Conservation (phyloP, 192 early-diverging fungal genomes). For the Linnemannia hyalina region DNA sequence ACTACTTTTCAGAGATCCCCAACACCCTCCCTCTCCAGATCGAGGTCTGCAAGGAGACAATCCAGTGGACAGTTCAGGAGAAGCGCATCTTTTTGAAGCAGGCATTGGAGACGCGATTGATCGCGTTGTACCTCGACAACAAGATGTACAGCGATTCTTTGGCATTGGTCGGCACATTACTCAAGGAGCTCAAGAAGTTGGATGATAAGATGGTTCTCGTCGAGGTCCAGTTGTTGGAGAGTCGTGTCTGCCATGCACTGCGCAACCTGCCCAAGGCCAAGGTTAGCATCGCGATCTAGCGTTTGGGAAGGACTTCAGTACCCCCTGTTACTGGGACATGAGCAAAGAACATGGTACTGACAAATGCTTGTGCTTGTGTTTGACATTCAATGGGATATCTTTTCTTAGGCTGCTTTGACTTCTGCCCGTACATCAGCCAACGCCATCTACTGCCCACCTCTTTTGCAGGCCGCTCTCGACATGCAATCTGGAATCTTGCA, state of each 20-base stretch:
- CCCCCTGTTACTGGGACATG: not conserved
- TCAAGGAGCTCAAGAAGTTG: conserved; percentile 97
- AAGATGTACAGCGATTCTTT: conserved; percentile 96
- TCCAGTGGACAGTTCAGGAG: conserved; percentile 92
- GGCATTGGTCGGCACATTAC: conserved; percentile 81
- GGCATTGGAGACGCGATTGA: conserved; percentile 93
- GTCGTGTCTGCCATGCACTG: conserved; percentile 92
- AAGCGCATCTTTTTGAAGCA: conserved; percentile 98
- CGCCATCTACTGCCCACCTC: conserved; percentile 96
- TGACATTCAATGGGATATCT: not conserved
- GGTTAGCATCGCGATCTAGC: conserved; percentile 49
- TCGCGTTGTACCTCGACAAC: conserved; percentile 91
- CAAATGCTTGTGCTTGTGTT: not conserved
- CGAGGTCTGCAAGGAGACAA: conserved; percentile 92
- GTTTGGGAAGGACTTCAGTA: not conserved
- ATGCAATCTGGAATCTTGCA: conserved; percentile 98
- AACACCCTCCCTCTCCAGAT: conserved; percentile 92
- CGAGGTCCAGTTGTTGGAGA: conserved; percentile 97
- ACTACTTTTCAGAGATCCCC: conserved; percentile 89
- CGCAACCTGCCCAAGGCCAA: conserved; percentile 94
- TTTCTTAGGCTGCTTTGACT: conserved; percentile 87
- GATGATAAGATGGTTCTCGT: conserved; percentile 99
- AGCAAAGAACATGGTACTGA: not conserved
- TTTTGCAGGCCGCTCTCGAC: conserved; percentile 96
- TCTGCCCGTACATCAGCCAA: conserved; percentile 97